Percentiles rank a stretch among this genome's conserved stretches.
Evolutionary conservation across 179 eudicot genomes (phyloP).

Genomic region (Silene coronaria): DNA sequence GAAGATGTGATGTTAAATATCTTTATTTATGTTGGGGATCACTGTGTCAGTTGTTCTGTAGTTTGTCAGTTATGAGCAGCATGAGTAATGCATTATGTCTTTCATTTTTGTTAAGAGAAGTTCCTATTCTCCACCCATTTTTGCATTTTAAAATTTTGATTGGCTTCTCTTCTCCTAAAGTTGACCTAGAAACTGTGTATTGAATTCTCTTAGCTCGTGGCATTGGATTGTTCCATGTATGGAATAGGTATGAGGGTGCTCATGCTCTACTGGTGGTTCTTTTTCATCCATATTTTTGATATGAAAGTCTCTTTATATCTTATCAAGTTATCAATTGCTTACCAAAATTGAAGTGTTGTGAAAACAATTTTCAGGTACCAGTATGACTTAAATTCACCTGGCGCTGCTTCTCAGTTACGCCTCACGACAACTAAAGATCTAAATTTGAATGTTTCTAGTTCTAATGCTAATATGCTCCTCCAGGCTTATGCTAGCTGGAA

Average conservation of each 20-base stretch:
- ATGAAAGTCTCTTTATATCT: conserved; percentile 10
- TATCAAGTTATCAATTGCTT: too few species aligned
- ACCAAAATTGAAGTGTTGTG: conserved; percentile 9
- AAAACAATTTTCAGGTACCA: conserved; percentile 58
- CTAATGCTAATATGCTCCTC: conserved; percentile 81
- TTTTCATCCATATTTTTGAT: neutral
- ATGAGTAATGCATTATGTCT: neutral
- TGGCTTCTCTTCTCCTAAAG: neutral
- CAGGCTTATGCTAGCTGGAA: conserved; percentile 99
- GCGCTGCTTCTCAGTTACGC: conserved; percentile 86
- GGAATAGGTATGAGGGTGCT: neutral
- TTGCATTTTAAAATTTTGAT: neutral
- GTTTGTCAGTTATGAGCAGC: neutral
- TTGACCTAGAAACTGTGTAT: neutral
- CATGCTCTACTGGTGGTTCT: neutral
- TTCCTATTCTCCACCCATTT: neutral
- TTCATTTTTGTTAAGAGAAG: conserved; percentile 2
- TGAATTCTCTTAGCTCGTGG: neutral
- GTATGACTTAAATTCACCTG: conserved; percentile 67
- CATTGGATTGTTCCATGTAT: neutral
- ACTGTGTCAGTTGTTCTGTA: neutral
- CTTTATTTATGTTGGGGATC: neutral
- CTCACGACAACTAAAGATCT: conserved; percentile 76
- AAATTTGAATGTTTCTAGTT: conserved; percentile 78
- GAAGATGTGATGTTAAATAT: neutral